Evolutionary conservation across 202 grass and related monocot genomes (phyloP), one percentile per base, ranked within the genome.

Genomic region (Alloteropsis angusta): DNA sequence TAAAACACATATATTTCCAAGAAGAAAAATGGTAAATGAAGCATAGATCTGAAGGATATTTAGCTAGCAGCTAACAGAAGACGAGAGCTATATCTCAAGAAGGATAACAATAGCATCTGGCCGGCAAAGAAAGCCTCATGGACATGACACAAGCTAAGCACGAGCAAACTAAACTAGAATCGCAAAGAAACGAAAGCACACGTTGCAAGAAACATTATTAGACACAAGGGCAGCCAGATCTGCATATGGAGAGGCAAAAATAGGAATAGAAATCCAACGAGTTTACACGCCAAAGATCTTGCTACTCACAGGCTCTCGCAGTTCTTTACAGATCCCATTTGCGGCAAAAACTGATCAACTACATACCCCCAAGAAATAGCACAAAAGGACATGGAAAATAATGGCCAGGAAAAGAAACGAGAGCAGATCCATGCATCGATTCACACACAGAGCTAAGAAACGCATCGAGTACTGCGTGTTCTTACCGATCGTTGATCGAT

Each of bases 401-500:
- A 72, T 62, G 23, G 5, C 46, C 37, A 48, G 56, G 25, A 71
- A 85, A 73, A 65, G 75, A 65, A 77, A 52, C 19, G 8, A n/a
- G 34, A 26, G 35, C n/a, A 79, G 43, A 84, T 78, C 43, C 21
- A 72, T 19, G 32, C 41, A 48, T 28, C 18, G 23, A 84, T 54
- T 34, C 41, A n/a, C 43, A 47, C 42, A 53, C 1, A 52, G 25
- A 70, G 26, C 50, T 59, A 69, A 71, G 65, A 77, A 56, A 70
- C 16, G n/a, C 6, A 61, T 50, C 34, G 42, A 34, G 16, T 39
- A 48, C 26, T 25, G 41, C 9, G 17, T 46, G 37, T 58, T 74
- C 83, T 80, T 85, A 85, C 83, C 83, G 60, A 36, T 68, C 49
- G 64, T 62, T 77, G 41, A 17, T 2, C 11, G 12, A 60, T 60